These are phyloP conservation scores for Cadophora sp. DNA, from an alignment of 2,329 filamentous ascomycete species.

Conservation along the genomic window DNA sequence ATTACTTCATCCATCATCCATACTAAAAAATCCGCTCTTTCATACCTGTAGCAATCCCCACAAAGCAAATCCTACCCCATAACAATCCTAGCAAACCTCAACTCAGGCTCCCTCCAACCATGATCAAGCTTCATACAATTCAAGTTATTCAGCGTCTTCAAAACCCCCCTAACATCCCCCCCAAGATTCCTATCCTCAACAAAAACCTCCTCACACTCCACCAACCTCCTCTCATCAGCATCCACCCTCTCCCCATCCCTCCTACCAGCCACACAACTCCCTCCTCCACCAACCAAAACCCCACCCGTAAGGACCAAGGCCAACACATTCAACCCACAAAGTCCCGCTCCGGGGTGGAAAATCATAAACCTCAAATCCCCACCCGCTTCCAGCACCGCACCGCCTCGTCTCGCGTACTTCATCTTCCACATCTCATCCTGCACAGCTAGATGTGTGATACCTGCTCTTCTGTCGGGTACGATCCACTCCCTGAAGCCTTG, in stretches of 20 bases:
- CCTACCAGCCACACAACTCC: neutral
- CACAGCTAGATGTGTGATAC: conserved; percentile 11
- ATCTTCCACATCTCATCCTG: conserved; percentile 18
- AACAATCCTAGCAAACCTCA: conserved; percentile 19
- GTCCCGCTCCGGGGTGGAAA: conserved; percentile 8
- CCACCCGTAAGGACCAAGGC: conserved; percentile 16
- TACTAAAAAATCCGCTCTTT: neutral
- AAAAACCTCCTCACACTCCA: neutral
- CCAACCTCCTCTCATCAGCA: neutral
- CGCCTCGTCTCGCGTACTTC: conserved; percentile 2
- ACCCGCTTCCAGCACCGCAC: conserved; percentile 10
- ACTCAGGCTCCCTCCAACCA: conserved; percentile 18
- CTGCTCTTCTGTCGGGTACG: neutral
- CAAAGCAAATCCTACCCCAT: neutral
- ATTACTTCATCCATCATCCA: neutral
- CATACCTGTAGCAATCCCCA: neutral
- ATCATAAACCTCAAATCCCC: conserved; percentile 22
- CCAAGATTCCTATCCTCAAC: conserved; percentile 11
- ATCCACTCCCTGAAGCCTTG: conserved; percentile 21
- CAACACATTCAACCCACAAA: conserved; percentile 11
- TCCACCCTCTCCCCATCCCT: neutral
- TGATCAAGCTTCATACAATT: conserved; percentile 10
- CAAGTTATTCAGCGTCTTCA: conserved; percentile 13
- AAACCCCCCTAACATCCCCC: conserved; percentile 10
- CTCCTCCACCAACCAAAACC: neutral